Base-by-base conservation (phyloP, 345 rosid genomes). In the Tarenaya hassleriana region DNA sequence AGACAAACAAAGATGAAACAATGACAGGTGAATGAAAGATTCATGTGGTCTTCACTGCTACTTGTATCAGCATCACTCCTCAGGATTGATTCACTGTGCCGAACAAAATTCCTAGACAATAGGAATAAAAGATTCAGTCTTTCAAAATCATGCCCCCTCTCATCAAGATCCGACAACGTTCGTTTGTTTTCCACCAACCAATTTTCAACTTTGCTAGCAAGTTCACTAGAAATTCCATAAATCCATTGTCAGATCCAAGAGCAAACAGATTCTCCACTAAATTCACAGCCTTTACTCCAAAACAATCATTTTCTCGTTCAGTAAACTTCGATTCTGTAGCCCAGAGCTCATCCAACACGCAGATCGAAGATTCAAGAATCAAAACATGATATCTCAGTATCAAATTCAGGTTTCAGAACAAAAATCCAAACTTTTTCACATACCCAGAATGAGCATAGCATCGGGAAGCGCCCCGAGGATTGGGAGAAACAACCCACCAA, bases 401-500 rank as follows among this genome's bases (percentile, higher is more conserved):
- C 56, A 12, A 31, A 35, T 33, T 3, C 1, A 16, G 45, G 3
- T 37, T 44, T 35, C 11, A 2, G 45, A 61, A 8, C 8, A 27
- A 34, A 43, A 51, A 10, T 1, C 1, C 1, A 3, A 24, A 44
- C 3, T 11, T n/a, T 50, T 47, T 27, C 1, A 64, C 73, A 21
- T 73, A 91, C 98, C 96, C 15, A 88, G 72, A 50, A 91, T 91
- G 48, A 91, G 90, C 96, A 91, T 81, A 57, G 98, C 98, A 48
- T 91, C 98, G 0, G 98, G 98, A 34, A 91, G 90, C 0, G 98
- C 98, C 0, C 98, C 98, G 4, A 91, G 98, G 0, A 78, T 61
- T 10, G 98, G 98, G 55, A 91, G 89, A 51, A 91, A 88, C 54
- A 91, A 73, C 27, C 98, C 98, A 31, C 98, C 96, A 10, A 91